Conservation (phyloP, 805 yeast species). For the Teunomyces stri region DNA sequence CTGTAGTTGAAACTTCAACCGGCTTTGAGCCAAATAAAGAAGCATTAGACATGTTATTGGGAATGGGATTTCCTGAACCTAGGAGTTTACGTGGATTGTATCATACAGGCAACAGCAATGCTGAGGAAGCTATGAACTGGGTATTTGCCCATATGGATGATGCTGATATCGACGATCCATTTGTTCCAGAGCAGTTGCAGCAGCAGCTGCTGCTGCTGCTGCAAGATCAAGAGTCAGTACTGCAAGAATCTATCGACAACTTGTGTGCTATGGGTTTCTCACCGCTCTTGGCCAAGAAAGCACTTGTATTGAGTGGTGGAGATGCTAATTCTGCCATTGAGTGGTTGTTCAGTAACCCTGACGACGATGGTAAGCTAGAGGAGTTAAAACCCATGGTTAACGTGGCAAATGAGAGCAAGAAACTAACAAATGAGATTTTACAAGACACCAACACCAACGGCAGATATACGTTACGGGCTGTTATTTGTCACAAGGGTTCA, state of each 20-base stretch:
- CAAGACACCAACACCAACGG: slow-evolving; percentile 15
- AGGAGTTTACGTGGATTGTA: slow-evolving; percentile 67
- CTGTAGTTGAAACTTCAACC: slow-evolving; percentile 12
- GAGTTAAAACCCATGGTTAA: slow-evolving; percentile 21
- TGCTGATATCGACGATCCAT: slow-evolving; percentile 66
- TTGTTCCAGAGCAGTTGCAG: slow-evolving; percentile 20
- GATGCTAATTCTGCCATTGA: slow-evolving; percentile 80
- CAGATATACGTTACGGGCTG: slow-evolving; percentile 54
- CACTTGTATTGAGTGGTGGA: slow-evolving; percentile 56
- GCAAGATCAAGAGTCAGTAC: slow-evolving; percentile 18
- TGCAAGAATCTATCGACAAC: slow-evolving; percentile 42
- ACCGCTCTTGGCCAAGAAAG: slow-evolving; percentile 63
- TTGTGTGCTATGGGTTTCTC: slow-evolving; percentile 79
- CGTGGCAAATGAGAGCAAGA: slow-evolving; percentile 20
- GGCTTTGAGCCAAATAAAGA: slow-evolving; percentile 54
- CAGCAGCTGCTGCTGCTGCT: slow-evolving; percentile 13
- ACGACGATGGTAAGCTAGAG: slow-evolving; percentile 64
- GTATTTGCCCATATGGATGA: slow-evolving; percentile 87
- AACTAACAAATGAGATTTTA: slow-evolving; percentile 14
- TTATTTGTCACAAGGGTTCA: slow-evolving; percentile 85
- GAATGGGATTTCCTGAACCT: slow-evolving; percentile 85
- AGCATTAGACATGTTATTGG: slow-evolving; percentile 52
- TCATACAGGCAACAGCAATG: slow-evolving; percentile 61
- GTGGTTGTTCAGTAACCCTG: slow-evolving; percentile 84
- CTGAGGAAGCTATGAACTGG: slow-evolving; percentile 88